These are phyloP conservation scores for Nitzschia sp. DNA, from an alignment of 108 stramenopile species.

Conservation along the genomic window DNA sequence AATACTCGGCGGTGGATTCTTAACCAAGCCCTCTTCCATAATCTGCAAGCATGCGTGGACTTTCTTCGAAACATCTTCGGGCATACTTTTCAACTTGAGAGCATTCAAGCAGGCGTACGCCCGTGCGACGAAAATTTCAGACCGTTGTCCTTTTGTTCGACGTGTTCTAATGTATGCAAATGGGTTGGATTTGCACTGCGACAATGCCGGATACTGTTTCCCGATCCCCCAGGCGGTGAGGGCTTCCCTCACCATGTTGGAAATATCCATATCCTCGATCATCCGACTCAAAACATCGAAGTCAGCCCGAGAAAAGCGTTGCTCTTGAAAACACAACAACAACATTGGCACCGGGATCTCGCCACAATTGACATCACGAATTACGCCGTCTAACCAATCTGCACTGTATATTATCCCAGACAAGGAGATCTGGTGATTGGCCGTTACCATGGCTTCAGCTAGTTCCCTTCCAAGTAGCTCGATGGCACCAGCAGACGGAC, in stretches of 20 bases:
- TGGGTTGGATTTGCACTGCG: background rate
- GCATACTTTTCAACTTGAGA: background rate
- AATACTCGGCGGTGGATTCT: background rate
- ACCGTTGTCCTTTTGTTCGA: constrained; percentile 5
- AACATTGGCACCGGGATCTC: background rate
- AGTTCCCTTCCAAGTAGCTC: constrained; percentile 13
- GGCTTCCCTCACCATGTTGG: constrained; percentile 10
- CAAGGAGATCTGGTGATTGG: background rate
- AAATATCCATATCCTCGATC: constrained; percentile 5
- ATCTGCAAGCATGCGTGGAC: constrained; percentile 14
- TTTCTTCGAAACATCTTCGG: constrained; percentile 1
- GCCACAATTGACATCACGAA: constrained; percentile 19
- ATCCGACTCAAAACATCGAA: background rate
- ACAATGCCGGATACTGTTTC: constrained; percentile 10
- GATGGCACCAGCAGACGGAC: constrained; percentile 14
- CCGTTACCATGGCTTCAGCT: constrained; percentile 7
- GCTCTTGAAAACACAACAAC: constrained; percentile 26
- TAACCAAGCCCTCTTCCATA: constrained; percentile 13
- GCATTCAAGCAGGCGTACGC: constrained; percentile 11
- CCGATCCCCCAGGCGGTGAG: constrained; percentile 4
- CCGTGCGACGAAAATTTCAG: constrained; percentile 29
- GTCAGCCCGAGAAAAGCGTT: constrained; percentile 10
- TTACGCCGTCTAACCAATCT: constrained; percentile 17
- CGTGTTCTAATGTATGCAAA: background rate
- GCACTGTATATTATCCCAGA: constrained; percentile 22